Percentiles rank a stretch among this genome's conserved stretches.
Conservation (phyloP, 148 eudicot species). For the Vaccinium myrtillus region DNA sequence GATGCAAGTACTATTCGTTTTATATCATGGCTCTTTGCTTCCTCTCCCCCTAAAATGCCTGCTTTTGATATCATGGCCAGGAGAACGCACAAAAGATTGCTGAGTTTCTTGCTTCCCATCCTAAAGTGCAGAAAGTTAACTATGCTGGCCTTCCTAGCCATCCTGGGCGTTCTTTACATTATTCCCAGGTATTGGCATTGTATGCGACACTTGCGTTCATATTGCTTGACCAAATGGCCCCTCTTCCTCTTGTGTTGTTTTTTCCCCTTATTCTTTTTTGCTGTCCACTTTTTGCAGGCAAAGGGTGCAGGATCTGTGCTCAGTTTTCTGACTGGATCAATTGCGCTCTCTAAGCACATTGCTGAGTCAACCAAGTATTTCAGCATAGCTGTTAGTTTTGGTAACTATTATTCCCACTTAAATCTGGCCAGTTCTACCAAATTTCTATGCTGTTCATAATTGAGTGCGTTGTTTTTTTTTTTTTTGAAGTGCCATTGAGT, state of each 20-base stretch:
- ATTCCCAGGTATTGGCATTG: slow-evolving; percentile 63
- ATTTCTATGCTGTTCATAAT: not conserved
- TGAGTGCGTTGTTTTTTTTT: not conserved
- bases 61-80: slow-evolving; percentile 35
- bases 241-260: not conserved
- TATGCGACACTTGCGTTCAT: not conserved
- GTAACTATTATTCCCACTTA: slow-evolving; percentile 37
- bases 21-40: not conserved
- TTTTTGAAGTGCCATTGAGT: too few species aligned
- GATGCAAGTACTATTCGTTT: not conserved
- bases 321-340: slow-evolving; percentile 87
- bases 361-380: slow-evolving; percentile 86
- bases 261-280: not conserved
- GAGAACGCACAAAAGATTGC: slow-evolving; percentile 96
- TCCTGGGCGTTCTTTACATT: slow-evolving; percentile 85
- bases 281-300: slow-evolving; percentile 52
- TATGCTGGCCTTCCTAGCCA: slow-evolving; percentile 95
- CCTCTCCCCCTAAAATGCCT: not conserved
- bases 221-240: not conserved
- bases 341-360: slow-evolving; percentile 81
- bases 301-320: slow-evolving; percentile 99
- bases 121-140: slow-evolving; percentile 76
- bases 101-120: slow-evolving; percentile 88
- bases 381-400: slow-evolving; percentile 96
- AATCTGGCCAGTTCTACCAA: not conserved